Conservation (phyloP, 2,329 filamentous ascomycete species). For the Emergomyces orientalis region DNA sequence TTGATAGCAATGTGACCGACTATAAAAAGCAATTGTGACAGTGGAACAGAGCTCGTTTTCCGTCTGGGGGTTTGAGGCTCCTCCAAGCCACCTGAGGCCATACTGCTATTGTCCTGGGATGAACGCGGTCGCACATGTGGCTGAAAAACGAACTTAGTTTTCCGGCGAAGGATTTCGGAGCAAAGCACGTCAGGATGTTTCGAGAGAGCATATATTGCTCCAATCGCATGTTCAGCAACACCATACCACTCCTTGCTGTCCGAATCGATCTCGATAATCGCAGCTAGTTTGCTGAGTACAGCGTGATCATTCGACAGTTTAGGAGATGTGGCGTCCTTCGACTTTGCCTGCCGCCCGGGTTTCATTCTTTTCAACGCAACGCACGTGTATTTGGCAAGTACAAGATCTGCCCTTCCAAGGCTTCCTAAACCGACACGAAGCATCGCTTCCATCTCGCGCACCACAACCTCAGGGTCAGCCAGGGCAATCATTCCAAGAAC, state of each 20-base stretch:
- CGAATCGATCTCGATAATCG: slow-evolving; percentile 74
- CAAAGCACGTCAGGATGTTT: slow-evolving; percentile 91
- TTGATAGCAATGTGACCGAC: slow-evolving; percentile 97
- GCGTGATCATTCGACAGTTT: slow-evolving; percentile 88
- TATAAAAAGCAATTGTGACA: slow-evolving; percentile 88
- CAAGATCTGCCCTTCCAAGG: slow-evolving; percentile 71
- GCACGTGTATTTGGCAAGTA: slow-evolving; percentile 90
- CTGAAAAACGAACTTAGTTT: slow-evolving; percentile 72
- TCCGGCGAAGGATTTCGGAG: slow-evolving; percentile 78
- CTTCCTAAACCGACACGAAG: slow-evolving; percentile 77
- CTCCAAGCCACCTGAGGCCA: slow-evolving; percentile 18
- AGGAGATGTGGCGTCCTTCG: slow-evolving; percentile 53
- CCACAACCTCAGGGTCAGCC: slow-evolving; percentile 83
- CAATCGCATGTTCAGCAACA: slow-evolving; percentile 90
- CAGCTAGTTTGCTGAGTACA: slow-evolving; percentile 67
- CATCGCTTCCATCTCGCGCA: slow-evolving; percentile 92
- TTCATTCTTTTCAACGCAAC: slow-evolving; percentile 87
- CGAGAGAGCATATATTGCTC: slow-evolving; percentile 86
- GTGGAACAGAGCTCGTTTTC: slow-evolving; percentile 59
- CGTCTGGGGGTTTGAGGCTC: slow-evolving; percentile 35
- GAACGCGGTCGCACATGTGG: slow-evolving; percentile 27
- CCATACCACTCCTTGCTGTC: slow-evolving; percentile 93
- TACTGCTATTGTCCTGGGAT: slow-evolving; percentile 20
- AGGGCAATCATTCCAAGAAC: slow-evolving; percentile 93
- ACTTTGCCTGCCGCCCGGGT: slow-evolving; percentile 71